Evolutionary conservation across 2,329 filamentous ascomycete species (phyloP).

Genomic region (Fusarium heterosporum): DNA sequence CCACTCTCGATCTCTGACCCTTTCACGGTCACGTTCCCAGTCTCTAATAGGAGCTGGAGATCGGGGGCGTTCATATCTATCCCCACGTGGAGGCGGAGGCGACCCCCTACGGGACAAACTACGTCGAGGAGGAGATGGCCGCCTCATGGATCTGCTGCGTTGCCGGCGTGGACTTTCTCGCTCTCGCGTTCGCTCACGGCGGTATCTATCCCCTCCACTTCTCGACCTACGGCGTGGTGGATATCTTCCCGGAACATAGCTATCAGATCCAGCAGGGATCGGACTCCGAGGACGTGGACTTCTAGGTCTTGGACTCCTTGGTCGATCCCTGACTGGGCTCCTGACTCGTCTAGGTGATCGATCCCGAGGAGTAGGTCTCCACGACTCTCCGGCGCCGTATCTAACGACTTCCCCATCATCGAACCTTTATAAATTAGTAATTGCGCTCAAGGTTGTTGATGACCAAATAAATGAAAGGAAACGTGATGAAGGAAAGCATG

Average conservation of each 20-base stretch:
- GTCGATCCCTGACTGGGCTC: conserved; percentile 50
- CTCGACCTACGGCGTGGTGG: conserved; percentile 57
- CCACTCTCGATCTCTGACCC: conserved; percentile 48
- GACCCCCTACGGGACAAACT: conserved; percentile 54
- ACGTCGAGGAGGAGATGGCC: conserved; percentile 54
- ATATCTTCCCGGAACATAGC: conserved; percentile 60
- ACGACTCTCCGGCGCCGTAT: conserved; percentile 72
- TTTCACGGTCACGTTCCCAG: conserved; percentile 51
- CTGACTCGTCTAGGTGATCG: conserved; percentile 57
- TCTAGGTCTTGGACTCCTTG: conserved; percentile 54
- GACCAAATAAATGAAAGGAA: not conserved
- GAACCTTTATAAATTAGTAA: conserved; percentile 57
- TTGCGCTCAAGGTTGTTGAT: not conserved
- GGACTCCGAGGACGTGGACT: conserved; percentile 55
- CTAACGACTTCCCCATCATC: conserved; percentile 72
- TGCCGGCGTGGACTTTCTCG: conserved; percentile 54
- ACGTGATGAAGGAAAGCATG: conserved; percentile 3
- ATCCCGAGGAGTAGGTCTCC: conserved; percentile 67
- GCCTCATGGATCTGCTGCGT: conserved; percentile 53
- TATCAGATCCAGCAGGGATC: conserved; percentile 56
- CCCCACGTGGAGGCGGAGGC: conserved; percentile 50
- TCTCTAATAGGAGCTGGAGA: conserved; percentile 55
- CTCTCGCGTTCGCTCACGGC: conserved; percentile 57
- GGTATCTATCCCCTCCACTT: conserved; percentile 56
- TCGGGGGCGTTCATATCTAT: conserved; percentile 55